Conservation (phyloP, 2,329 filamentous ascomycete genomes). For the Clarireedia sp. region DNA sequence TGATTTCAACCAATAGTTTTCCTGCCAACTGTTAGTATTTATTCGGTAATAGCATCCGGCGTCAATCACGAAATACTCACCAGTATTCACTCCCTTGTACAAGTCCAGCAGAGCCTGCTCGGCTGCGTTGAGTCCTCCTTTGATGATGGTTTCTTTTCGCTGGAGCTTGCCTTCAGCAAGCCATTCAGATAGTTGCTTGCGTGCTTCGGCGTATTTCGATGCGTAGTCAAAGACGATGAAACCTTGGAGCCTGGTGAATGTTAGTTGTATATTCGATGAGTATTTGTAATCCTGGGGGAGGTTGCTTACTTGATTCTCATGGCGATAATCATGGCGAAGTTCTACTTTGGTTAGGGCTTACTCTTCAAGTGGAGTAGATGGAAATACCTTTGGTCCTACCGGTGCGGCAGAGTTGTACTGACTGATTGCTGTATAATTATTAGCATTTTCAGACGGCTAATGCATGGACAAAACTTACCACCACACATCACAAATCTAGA, state of each 20-base stretch:
- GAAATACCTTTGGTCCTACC: conserved; percentile 43
- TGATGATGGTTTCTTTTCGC: conserved; percentile 61
- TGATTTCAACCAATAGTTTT: conserved; percentile 51
- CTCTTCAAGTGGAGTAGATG: background rate
- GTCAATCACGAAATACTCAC: conserved; percentile 31
- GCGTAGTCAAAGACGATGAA: conserved; percentile 67
- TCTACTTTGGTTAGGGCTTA: conserved; percentile 28
- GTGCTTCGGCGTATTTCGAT: conserved; percentile 48
- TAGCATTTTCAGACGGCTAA: background rate
- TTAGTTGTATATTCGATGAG: background rate
- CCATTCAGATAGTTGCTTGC: conserved; percentile 57
- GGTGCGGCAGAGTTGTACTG: conserved; percentile 55
- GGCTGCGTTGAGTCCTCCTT: conserved; percentile 57
- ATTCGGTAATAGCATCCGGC: background rate
- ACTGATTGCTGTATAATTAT: conserved; percentile 41
- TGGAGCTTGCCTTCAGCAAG: conserved; percentile 64
- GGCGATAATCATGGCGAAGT: conserved; percentile 43
- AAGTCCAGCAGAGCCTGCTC: conserved; percentile 56
- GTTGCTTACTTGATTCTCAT: conserved; percentile 42
- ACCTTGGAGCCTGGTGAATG: conserved; percentile 47
- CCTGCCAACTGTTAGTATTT: conserved; percentile 14
- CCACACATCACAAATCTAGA: conserved; percentile 67
- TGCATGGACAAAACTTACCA: conserved; percentile 26
- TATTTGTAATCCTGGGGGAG: background rate
- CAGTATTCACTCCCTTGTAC: conserved; percentile 63